These are phyloP conservation scores for Clitoria ternatea DNA, from an alignment of 306 rosid species.

Conservation along the genomic window DNA sequence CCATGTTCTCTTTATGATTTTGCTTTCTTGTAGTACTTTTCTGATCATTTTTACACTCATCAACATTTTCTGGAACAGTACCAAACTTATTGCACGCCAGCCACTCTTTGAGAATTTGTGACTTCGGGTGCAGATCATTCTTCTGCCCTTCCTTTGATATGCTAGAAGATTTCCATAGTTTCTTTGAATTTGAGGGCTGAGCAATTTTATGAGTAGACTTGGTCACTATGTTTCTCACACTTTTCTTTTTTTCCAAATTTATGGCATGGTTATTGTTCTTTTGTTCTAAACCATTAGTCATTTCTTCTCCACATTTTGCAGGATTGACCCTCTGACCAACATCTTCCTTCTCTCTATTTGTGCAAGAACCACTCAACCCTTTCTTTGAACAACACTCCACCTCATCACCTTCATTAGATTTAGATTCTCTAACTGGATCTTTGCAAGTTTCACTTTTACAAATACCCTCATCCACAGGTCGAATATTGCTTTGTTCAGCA, in stretches of 20 bases:
- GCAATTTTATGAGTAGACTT: constrained; percentile 4
- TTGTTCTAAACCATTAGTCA: constrained; percentile 15
- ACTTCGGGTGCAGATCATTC: constrained; percentile 11
- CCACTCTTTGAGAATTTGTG: constrained; percentile 32
- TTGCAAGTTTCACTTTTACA: constrained; percentile 16
- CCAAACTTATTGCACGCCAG: constrained; percentile 19
- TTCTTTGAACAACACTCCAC: constrained; percentile 12
- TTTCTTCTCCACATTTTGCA: constrained; percentile 18
- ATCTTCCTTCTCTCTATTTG: constrained; percentile 19
- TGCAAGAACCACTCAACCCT: background rate
- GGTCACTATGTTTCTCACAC: constrained; percentile 19
- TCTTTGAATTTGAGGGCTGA: constrained; percentile 27
- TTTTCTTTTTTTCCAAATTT: constrained; percentile 29
- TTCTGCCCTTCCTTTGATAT: constrained; percentile 32
- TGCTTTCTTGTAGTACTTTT: constrained; percentile 30
- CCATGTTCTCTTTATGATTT: constrained; percentile 22
- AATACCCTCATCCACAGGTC: constrained; percentile 9
- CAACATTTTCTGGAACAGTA: constrained; percentile 19
- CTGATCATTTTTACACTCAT: constrained; percentile 30
- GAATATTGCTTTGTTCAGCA: constrained; percentile 15
- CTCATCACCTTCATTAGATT: constrained; percentile 18
- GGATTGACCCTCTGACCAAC: constrained; percentile 26
- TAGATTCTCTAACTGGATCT: constrained; percentile 17
- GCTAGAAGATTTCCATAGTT: constrained; percentile 18
- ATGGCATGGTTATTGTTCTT: background rate